These are phyloP conservation scores for Zygoascus biomembranicola DNA, from an alignment of 805 yeast species.

Conservation along the genomic window DNA sequence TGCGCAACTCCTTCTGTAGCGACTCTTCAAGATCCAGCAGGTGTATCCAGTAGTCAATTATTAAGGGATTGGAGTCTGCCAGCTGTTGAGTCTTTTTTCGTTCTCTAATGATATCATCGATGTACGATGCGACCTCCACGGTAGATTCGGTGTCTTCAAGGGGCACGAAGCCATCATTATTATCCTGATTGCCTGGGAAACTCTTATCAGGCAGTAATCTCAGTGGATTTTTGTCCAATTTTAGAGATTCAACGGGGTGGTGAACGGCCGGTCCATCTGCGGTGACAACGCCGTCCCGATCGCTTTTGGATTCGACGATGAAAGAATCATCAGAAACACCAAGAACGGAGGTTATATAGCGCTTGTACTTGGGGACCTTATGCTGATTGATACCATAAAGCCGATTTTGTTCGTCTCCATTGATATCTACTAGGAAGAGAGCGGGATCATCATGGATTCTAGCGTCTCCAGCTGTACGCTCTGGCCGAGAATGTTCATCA, in stretches of 20 bases:
- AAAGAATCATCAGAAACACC: constrained; percentile 1
- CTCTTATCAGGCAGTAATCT: background rate
- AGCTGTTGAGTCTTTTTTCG: background rate
- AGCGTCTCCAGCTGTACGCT: background rate
- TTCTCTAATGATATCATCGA: background rate
- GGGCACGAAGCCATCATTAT: background rate
- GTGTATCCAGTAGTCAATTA: background rate
- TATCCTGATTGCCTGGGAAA: background rate
- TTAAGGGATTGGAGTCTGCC: background rate
- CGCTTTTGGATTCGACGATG: background rate
- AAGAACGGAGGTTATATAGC: constrained; percentile 2
- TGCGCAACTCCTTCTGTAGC: background rate
- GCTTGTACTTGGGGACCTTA: constrained; percentile 5
- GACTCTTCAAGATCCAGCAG: background rate
- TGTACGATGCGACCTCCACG: background rate
- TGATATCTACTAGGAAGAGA: background rate
- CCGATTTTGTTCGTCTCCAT: constrained; percentile 5
- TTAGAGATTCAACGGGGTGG: background rate
- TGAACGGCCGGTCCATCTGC: background rate
- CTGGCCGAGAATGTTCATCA: background rate
- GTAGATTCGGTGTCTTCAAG: background rate
- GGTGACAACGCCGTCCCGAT: background rate
- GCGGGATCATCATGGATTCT: background rate
- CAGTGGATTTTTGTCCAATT: background rate
- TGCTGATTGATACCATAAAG: constrained; percentile 4